Base-by-base conservation (phyloP, 352 stramenopile species). In the Globisporangium spiculum region DNA sequence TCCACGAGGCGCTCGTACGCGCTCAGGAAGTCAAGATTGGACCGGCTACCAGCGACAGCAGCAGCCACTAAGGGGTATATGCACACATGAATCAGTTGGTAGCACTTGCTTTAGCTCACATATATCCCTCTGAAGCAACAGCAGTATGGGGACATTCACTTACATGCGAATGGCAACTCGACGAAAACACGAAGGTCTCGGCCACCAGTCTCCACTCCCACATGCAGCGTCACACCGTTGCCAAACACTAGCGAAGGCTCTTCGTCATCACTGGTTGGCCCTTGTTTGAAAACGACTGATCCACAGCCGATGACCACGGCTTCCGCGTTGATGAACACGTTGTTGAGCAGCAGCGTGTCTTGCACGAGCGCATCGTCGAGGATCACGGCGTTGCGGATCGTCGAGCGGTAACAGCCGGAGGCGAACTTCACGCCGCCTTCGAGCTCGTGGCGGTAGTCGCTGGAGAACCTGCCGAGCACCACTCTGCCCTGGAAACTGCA, bases 131-230 rank as follows among this genome's bases (percentile, higher is more conserved):
- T 4, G 30, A 32, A 7, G 30, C 30, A 32, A 32, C 38, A 46
- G 38, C 38, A 46, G 38, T 46, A 46, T 20, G 38, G 14, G 38
- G 18, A 46, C 16, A 46, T 16, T 56, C 16, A 68, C 78, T 57
- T 63, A 87, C 79, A 57, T 1, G 65, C 44, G 56, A 94, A 96
- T 1, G 86, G 76, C 46, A 96, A 58, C 48, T 96, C 89, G 1
- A 86, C 88, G 12, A 94, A 75, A 4, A 93, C 70, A 14, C 77
- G 76, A 16, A 96, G 64, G 64, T 93, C 74, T 26, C 89, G 80
- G 0, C 90, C 90, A 14, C 90, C 90, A 18, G 76, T 93, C 57
- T 96, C 90, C 32, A 96, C 86, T 56, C 89, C 90, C 16, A 97
- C 84, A 41, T 92, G 85, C 16, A 96, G 72, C 63, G 76, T 68